A percentile compares a stretch with the other conserved stretches of the same genome.
Evolutionary conservation across 768 basidiomycete genomes (phyloP).

Genomic region (Hypholoma sublateritium): DNA sequence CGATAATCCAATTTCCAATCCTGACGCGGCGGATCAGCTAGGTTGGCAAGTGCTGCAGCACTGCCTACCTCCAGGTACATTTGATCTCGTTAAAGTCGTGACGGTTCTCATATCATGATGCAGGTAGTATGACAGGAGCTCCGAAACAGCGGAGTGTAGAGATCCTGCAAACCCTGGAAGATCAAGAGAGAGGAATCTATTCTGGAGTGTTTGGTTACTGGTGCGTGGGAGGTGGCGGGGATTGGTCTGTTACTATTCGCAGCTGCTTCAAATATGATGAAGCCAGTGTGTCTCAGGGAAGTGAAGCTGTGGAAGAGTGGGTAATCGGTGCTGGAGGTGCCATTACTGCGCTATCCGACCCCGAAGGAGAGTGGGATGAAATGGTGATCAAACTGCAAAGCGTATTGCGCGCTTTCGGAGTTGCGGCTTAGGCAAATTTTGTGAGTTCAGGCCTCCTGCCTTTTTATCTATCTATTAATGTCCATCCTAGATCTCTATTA

Average conservation of each 20-base stretch:
- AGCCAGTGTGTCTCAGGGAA: constrained; percentile 6
- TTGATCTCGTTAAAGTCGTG: background rate
- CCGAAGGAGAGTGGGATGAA: constrained; percentile 91
- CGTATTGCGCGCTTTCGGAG: constrained; percentile 65
- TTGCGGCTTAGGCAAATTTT: constrained; percentile 9
- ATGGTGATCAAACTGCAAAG: constrained; percentile 86
- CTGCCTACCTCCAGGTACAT: constrained; percentile 83
- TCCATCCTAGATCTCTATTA: no score
- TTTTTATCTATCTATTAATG: background rate
- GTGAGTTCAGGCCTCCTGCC: background rate
- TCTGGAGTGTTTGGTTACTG: constrained; percentile 95
- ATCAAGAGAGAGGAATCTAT: constrained; percentile 72
- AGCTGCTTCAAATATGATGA: constrained; percentile 81
- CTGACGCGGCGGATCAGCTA: constrained; percentile 45
- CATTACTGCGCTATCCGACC: constrained; percentile 89
- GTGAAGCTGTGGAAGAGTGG: constrained; percentile 54
- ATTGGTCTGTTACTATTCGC: constrained; percentile 93
- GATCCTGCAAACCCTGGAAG: constrained; percentile 80
- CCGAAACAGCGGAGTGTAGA: constrained; percentile 94
- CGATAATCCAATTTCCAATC: constrained; percentile 22
- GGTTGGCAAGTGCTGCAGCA: constrained; percentile 79
- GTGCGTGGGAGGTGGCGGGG: constrained; percentile 83
- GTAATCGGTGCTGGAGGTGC: constrained; percentile 91
- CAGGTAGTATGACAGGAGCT: constrained; percentile 97
- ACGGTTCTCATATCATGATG: background rate